These are phyloP conservation scores for Cucurbita ficifolia DNA, from an alignment of 306 rosid genomes.

Conservation along the genomic window DNA sequence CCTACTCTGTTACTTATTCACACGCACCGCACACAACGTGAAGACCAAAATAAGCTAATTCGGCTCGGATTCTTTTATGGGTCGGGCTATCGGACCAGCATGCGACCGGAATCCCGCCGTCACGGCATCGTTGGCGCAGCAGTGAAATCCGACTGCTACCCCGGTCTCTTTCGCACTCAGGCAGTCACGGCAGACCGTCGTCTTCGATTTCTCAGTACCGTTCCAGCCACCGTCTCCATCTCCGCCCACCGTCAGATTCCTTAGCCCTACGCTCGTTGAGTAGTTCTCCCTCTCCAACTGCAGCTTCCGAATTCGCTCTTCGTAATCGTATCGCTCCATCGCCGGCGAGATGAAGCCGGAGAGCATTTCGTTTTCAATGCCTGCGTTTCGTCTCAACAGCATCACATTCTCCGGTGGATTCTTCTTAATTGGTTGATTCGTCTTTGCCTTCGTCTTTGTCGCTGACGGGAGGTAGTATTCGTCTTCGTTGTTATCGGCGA, in stretches of 20 bases:
- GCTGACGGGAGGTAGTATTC: background rate
- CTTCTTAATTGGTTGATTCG: background rate
- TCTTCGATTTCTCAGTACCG: background rate
- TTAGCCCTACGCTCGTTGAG: slow-evolving; percentile 19
- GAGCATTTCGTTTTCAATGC: background rate
- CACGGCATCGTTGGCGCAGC: slow-evolving; percentile 49
- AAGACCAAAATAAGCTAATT: background rate
- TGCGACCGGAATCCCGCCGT: slow-evolving; percentile 39
- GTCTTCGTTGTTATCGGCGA: background rate
- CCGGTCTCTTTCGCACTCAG: slow-evolving; percentile 16
- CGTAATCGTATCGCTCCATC: slow-evolving; percentile 23
- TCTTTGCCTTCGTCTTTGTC: background rate
- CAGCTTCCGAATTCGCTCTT: slow-evolving; percentile 16
- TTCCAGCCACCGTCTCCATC: background rate
- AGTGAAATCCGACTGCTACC: slow-evolving; percentile 34
- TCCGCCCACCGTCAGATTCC: background rate
- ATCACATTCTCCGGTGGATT: slow-evolving; percentile 25
- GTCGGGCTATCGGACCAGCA: slow-evolving; percentile 73
- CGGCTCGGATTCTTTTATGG: slow-evolving; percentile 19
- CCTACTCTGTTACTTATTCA: background rate
- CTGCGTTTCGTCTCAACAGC: slow-evolving; percentile 28
- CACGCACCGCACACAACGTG: background rate
- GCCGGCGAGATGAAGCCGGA: slow-evolving; percentile 10
- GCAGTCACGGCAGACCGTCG: slow-evolving; percentile 33
- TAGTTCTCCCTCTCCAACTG: slow-evolving; percentile 26